A percentile compares a stretch with the other conserved stretches of the same genome.
phyloP scores from a whole-genome alignment of 306 rosid species.

The Pyrus betulifolia region DNA sequence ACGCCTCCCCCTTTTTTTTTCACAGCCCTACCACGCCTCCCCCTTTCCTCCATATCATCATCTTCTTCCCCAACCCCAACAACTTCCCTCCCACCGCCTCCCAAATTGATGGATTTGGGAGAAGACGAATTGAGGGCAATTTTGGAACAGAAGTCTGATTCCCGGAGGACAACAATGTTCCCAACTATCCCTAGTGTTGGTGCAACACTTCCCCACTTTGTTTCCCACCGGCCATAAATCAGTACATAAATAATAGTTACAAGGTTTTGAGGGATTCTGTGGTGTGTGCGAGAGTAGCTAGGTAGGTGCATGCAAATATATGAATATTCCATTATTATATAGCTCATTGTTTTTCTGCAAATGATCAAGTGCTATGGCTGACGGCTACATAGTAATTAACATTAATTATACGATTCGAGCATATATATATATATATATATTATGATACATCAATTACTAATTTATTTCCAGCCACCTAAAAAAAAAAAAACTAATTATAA shows the following conservation, averaged over 20 bases:
- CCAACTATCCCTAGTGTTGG: slow-evolving; percentile 43
- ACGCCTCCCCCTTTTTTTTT: too few relatives aligned
- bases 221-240: slow-evolving; percentile 29
- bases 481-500: neutral
- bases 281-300: too few relatives aligned
- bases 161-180: neutral
- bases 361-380: neutral
- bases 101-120: too few relatives aligned
- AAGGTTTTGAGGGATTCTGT: too few relatives aligned
- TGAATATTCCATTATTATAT: neutral
- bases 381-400: neutral
- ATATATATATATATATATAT: neutral
- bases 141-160: too few relatives aligned
- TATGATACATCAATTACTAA: neutral
- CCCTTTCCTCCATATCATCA: too few relatives aligned
- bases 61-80: too few relatives aligned
- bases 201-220: slow-evolving; percentile 34
- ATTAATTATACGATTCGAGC: neutral
- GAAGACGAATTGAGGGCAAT: too few relatives aligned
- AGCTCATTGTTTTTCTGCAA: neutral
- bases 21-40: too few relatives aligned
- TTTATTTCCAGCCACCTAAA: neutral
- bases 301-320: too few relatives aligned
- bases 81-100: too few relatives aligned
- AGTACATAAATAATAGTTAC: neutral